Conservation (phyloP, 345 rosid genomes). For the Rubroshorea leprosula region DNA sequence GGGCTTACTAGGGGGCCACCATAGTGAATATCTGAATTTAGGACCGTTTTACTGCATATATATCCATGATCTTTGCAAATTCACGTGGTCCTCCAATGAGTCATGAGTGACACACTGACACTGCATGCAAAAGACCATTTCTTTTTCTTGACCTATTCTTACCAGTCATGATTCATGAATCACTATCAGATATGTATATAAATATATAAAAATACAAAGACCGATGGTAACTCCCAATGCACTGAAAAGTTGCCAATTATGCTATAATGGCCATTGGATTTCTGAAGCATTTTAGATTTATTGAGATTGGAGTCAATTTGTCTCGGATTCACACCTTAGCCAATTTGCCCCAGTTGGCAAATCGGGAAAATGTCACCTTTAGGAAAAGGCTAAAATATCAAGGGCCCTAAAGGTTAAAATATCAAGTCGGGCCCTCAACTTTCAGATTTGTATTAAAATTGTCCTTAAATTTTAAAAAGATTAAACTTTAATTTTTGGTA, state of each 20-base stretch:
- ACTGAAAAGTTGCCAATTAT: constrained; percentile 6
- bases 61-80: constrained; percentile 8
- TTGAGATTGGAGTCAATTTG: constrained; percentile 14
- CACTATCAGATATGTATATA: neutral
- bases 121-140: constrained; percentile 6
- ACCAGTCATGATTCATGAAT: neutral
- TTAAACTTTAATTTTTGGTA: no score
- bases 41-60: constrained; percentile 8
- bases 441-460: no score
- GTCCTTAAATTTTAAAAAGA: no score
- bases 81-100: constrained; percentile 25
- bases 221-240: neutral
- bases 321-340: neutral
- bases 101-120: neutral
- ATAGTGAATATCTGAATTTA: constrained; percentile 10
- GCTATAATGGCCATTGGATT: constrained; percentile 20
- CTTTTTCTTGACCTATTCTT: neutral
- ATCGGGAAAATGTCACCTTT: no score
- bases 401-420: no score
- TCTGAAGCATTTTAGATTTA: constrained; percentile 4
- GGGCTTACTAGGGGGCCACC: neutral
- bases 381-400: no score
- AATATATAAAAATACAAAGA: neutral
- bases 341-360: neutral
- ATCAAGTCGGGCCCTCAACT: no score